Evolutionary conservation across 106 monocot species (phyloP), one percentile per base, ranked within the genome.

Genomic region (Dendrobium huoshanense): DNA sequence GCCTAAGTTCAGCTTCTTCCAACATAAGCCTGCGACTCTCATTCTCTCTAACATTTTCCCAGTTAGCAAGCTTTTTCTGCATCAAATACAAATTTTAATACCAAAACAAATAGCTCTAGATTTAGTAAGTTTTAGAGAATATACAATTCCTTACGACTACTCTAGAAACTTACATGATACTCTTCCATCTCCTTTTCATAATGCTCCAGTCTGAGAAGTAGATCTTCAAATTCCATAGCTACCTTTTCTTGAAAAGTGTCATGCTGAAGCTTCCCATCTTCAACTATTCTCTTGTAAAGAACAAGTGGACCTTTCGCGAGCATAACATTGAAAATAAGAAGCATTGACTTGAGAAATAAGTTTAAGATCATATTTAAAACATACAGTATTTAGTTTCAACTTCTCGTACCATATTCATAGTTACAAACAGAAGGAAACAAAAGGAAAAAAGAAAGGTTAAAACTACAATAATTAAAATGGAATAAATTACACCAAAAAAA

Each of bases 101-200:
- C 9, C 9, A 72, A 73, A 55, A 72, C 41, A 17, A 72, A 55
- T 56, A 73, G 47, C 51, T 55, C n/a, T 27, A 27, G 48, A 54
- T 73, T 73, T 51, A 68, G 2, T 1, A 51, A 51, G 51, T 13
- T 13, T 51, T 51, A 13, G 13, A 51, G 51, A 51, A 51, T 15
- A 51, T 51, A 51, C 51, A 51, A 51, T 51, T 0, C 51, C 29
- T 47, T 61, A 58, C 33, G 1, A 25, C 24, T 22, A 79, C 2
- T 51, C 41, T 16, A 19, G 79, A 75, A 56, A 59, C 78, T 73
- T 89, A 94, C 96, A 85, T 97, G 94, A 78, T 94, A 94, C 51
- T 92, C 92, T 80, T 96, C 92, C 96, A 97, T 97, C 59, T 97
- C 87, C 77, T 87, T 92, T 86, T 94, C 92, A 82, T 94, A 94